Evolutionary conservation across 805 yeast genomes (phyloP).

Genomic region (Myxozyma geophila): DNA sequence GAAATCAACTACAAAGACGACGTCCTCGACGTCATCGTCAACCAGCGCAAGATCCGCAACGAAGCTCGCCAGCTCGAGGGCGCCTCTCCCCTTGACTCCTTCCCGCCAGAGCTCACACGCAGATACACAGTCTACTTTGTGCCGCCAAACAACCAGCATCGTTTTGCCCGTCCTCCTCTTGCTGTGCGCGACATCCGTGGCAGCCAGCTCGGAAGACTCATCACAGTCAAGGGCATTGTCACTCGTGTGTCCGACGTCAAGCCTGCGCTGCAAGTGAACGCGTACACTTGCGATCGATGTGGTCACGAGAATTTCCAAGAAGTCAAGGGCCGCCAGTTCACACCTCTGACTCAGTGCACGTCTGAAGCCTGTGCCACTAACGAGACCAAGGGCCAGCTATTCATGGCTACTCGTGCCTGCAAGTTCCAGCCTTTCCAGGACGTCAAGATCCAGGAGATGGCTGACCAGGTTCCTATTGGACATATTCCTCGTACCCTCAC

Average conservation of each 20-base stretch:
- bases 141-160: slow-evolving; percentile 60
- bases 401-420: slow-evolving; percentile 93
- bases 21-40: slow-evolving; percentile 88
- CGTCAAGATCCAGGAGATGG: slow-evolving; percentile 89
- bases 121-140: slow-evolving; percentile 85
- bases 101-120: slow-evolving; percentile 85
- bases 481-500: slow-evolving; percentile 90
- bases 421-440: slow-evolving; percentile 96
- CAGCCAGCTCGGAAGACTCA: slow-evolving; percentile 76
- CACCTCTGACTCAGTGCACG: slow-evolving; percentile 87
- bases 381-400: slow-evolving; percentile 83
- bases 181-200: slow-evolving; percentile 93
- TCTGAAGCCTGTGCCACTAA: slow-evolving; percentile 78
- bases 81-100: slow-evolving; percentile 57
- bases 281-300: slow-evolving; percentile 96
- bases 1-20: slow-evolving; percentile 82
- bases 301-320: slow-evolving; percentile 97
- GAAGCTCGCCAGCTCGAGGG: slow-evolving; percentile 71
- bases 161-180: slow-evolving; percentile 54
- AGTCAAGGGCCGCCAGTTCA: slow-evolving; percentile 78
- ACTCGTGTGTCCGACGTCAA: slow-evolving; percentile 96
- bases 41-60: slow-evolving; percentile 86
- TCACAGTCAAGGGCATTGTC: slow-evolving; percentile 91
- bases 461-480: slow-evolving; percentile 97
- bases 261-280: slow-evolving; percentile 87